phyloP scores from a whole-genome alignment of 176 grass and related monocot species.

The Lolium multiflorum region DNA sequence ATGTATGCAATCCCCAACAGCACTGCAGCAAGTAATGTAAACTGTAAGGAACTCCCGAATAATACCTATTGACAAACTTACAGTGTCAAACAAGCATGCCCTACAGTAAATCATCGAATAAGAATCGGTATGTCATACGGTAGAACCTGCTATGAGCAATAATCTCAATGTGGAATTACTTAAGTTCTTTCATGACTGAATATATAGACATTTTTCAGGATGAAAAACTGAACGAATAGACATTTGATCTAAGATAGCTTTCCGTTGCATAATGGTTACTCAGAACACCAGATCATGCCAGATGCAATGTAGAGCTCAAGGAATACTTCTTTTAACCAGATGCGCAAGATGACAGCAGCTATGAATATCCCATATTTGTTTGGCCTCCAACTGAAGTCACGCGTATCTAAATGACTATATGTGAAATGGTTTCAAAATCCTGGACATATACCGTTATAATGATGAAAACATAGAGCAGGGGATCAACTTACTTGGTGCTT shows the following conservation, averaged over 20 bases:
- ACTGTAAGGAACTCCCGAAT: slow-evolving; percentile 26
- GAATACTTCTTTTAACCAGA: too few species aligned
- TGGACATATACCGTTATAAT: neutral
- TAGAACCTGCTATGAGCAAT: neutral
- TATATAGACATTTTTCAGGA: neutral
- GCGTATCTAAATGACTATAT: too few species aligned
- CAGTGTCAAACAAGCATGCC: neutral
- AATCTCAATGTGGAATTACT: neutral
- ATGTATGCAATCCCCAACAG: slow-evolving; percentile 45
- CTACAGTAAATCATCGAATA: slow-evolving; percentile 1
- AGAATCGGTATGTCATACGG: neutral
- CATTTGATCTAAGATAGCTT: slow-evolving; percentile 13
- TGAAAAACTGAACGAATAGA: neutral
- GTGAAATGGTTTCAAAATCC: neutral
- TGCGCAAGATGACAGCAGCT: too few species aligned
- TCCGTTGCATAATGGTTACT: slow-evolving; percentile 12
- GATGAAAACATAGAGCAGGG: neutral
- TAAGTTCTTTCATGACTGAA: slow-evolving; percentile 15
- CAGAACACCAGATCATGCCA: slow-evolving; percentile 26
- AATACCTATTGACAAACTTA: neutral
- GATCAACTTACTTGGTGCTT: neutral
- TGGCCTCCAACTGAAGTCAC: too few species aligned
- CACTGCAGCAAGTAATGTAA: slow-evolving; percentile 42
- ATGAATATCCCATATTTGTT: too few species aligned
- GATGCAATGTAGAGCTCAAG: neutral